Conservation (phyloP, 2,329 filamentous ascomycete species). For the Colletotrichum costaricense region DNA sequence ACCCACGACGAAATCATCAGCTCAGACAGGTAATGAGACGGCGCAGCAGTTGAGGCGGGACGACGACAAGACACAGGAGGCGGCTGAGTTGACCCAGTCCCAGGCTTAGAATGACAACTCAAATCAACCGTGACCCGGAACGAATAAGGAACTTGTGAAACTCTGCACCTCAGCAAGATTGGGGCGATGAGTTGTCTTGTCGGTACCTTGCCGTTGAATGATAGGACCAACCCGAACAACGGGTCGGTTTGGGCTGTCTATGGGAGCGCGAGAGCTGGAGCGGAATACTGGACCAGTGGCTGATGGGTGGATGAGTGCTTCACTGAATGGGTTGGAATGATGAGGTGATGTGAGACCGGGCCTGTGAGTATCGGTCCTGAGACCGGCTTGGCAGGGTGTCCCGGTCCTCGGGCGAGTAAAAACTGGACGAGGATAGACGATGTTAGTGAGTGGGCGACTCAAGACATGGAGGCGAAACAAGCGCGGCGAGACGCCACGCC, state of each 20-base stretch:
- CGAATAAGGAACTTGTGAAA: conserved; percentile 27
- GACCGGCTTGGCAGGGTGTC: conserved; percentile 26
- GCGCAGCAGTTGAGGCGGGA: conserved; percentile 28
- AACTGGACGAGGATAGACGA: conserved; percentile 1
- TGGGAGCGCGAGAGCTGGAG: neutral
- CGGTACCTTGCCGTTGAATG: conserved; percentile 15
- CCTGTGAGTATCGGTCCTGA: conserved; percentile 29
- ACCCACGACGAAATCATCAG: conserved; percentile 32
- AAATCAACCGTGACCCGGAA: conserved; percentile 23
- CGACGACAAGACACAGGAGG: conserved; percentile 33
- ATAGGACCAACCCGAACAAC: conserved; percentile 23
- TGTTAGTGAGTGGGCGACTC: neutral
- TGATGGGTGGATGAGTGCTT: neutral
- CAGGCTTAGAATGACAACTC: conserved; percentile 17
- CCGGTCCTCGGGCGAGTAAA: conserved; percentile 10
- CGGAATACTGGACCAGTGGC: neutral
- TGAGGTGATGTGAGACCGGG: conserved; percentile 19
- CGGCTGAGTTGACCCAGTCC: conserved; percentile 26
- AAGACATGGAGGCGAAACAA: conserved; percentile 25
- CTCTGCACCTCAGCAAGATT: conserved; percentile 32
- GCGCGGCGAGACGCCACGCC: conserved; percentile 26
- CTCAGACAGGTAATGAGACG: conserved; percentile 35
- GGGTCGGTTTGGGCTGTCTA: conserved; percentile 1
- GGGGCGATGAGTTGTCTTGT: conserved; percentile 10
- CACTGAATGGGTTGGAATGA: conserved; percentile 4